Base-by-base conservation (phyloP, 164 flowering plant species). In the Aristolochia fimbriata region DNA sequence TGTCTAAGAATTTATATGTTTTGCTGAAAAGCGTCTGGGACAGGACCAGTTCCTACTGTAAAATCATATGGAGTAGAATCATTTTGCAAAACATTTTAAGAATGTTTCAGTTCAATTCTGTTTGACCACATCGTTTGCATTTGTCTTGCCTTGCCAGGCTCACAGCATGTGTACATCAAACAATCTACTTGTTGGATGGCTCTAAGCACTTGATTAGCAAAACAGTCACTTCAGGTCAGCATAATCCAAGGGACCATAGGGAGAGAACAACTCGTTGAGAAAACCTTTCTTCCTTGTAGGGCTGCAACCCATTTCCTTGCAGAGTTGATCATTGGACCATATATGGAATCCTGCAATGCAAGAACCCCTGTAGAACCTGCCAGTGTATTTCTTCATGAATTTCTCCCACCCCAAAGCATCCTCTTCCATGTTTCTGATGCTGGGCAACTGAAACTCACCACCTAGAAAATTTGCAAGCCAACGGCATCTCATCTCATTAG, bases 321-420 rank as follows among this genome's bases (percentile, higher is more conserved):
- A 85, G 7, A 88, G 57, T 57, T 76, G 85, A 67, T 83, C 91
- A 67, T 77, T 82, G 74, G 82, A 82, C 91, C 95, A 82, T n/a
- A 83, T 79, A 17, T 85, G 78, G 17, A 79, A 15, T 6, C 57
- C 63, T 45, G 65, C 78, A 1, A 83, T 49, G 64, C 81, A 80
- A 12, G 85, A 72, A 67, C 78, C 79, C 24, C 76, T n/a, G 57
- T 70, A 80, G 65, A 72, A 48, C 17, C 51, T 2, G 0, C 78
- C 74, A 1, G 77, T 48, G 48, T 70, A 78, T 54, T 3, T 31
- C 65, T 82, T 83, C 75, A 64, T 64, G 78, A 67, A 75, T 6
- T 73, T 60, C 30, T 78, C 76, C 91, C 91, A 83, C 46, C 57
- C 56, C 37, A 21, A 23, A 1, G 76, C 65, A 62, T 85, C 77